Evolutionary conservation across 371 early-diverging fungal species (phyloP), one percentile per base, ranked within the genome.

Genomic region (Haplosporangium sp.): DNA sequence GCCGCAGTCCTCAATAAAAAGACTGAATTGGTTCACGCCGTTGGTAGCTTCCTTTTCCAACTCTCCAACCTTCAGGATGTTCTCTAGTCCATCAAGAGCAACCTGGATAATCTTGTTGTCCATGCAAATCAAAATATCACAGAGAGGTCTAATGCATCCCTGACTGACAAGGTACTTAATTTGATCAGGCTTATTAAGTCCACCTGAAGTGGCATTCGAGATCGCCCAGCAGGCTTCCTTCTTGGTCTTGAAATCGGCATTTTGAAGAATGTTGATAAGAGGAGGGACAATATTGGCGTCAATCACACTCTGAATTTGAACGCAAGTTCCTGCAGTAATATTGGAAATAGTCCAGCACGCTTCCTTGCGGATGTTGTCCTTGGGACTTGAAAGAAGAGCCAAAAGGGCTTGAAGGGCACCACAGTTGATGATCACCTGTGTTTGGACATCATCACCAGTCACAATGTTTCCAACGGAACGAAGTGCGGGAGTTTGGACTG

Each of bases 201-300:
- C 97, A 37, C 97, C 96, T 3, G 97, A 95, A 0, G 98, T 98
- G 19, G 99, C 99, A 83, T 99, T 99, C 35, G 97, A 96, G 61
- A 99, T 92, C 50, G 99, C 99, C 99, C 99, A 99, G 89, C 99
- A 99, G 3, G 99, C 99, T 86, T 99, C 99, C 89, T 97, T 98
- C 85, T 97, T 96, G 61, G 98, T 96, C 88, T 96, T 99, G 84
- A 97, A 94, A 77, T 99, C 99, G 61, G 96, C 96, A 66, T 90
- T 88, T 27, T 89, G 87, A 56, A 99, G 89, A 45, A 97, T 93
- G 74, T 96, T 90, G 65, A 99, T 91, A 45, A 99, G 90, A 9
- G 96, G 93, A n/a, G 97, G 97, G 67, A 99, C 92, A 61, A 99
- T 88, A 83, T 95, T 96, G 77, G 93, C 93, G 63, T 99, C 96